phyloP scores from a whole-genome alignment of 768 basidiomycete species.

The Coprinopsis cinerea region DNA sequence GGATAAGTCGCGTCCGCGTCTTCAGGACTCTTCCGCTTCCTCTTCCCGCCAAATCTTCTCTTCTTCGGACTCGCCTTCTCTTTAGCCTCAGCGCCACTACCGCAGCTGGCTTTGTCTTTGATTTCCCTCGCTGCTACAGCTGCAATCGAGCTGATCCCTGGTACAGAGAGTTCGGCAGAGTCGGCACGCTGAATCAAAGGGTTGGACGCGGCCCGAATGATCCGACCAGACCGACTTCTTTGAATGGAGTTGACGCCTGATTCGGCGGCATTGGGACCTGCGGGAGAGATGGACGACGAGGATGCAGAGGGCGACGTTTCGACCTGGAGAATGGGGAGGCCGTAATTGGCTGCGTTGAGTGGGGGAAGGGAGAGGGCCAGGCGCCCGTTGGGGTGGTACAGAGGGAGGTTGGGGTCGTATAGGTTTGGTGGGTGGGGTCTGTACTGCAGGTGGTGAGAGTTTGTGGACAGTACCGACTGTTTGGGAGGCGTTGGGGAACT shows the following conservation, averaged over 20 bases:
- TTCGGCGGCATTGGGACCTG: conserved; percentile 39
- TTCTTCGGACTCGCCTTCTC: conserved; percentile 49
- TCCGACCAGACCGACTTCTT: no score
- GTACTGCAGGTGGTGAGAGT: not conserved
- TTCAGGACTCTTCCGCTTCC: conserved; percentile 53
- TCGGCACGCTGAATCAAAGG: no score
- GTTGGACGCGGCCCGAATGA: not conserved
- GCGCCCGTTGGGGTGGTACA: conserved; percentile 62
- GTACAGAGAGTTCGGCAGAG: conserved; percentile 13
- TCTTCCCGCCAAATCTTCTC: conserved; percentile 33
- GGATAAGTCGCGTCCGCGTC: conserved; percentile 66
- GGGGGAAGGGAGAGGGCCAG: conserved; percentile 63
- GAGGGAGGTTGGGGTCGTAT: conserved; percentile 38
- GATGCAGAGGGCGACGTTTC: conserved; percentile 21
- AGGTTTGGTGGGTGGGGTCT: not conserved
- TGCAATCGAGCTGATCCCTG: conserved; percentile 23
- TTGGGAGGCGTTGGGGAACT: conserved; percentile 10
- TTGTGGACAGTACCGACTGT: not conserved
- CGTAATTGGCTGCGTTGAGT: conserved; percentile 52
- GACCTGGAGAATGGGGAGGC: conserved; percentile 41
- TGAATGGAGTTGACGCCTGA: no score
- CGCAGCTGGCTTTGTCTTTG: conserved; percentile 5
- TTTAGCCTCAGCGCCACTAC: conserved; percentile 13
- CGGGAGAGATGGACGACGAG: conserved; percentile 15
- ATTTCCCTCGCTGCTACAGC: conserved; percentile 32